Evolutionary conservation across 2,329 filamentous ascomycete species (phyloP), one percentile per base, ranked within the genome.

Genomic region (Shiraia bambusicola): DNA sequence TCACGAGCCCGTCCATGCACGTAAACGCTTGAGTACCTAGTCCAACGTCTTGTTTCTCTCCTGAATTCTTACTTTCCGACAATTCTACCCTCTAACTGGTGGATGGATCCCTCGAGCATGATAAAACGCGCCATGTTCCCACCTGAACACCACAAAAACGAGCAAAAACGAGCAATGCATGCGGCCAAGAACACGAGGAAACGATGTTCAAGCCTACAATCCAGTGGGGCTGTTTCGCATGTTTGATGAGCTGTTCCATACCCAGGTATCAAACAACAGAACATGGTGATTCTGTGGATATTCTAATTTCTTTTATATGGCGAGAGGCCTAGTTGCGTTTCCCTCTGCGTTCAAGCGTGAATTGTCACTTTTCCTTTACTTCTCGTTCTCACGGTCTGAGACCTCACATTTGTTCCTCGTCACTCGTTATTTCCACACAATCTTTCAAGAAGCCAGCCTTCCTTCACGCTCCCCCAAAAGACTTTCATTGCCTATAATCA

Each of bases 391-490:
- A 44, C 41, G 63, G 65, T 67, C 65, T 65, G 65, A 63, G 65
- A 67, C 65, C 61, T 58, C 52, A 61, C 66, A 61, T 64, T 69
- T 64, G 52, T 67, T 67, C 52, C 56, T 52, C 53, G 37, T 56
- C 52, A 54, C 54, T 58, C 61, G 53, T 61, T 66, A 56, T 54
- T 58, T 53, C 38, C 17, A 45, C 32, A 55, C 51, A 46, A 42
- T 53, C 54, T 54, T 64, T 52, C 34, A 40, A 49, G 56, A 65
- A 63, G 60, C 63, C 60, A 66, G 58, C 39, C 58, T 64, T 65
- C 59, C 41, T 34, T 44, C 53, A 42, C 50, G 45, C 49, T 54
- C 56, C 47, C 54, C 56, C 44, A 50, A 35, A 42, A 45, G 38
- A 40, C 36, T 16, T 37, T n/a, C 9, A 36, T 28, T 29, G 37